Conservation (phyloP, 2,329 filamentous ascomycete species). For the Orbilia ellipsospora region DNA sequence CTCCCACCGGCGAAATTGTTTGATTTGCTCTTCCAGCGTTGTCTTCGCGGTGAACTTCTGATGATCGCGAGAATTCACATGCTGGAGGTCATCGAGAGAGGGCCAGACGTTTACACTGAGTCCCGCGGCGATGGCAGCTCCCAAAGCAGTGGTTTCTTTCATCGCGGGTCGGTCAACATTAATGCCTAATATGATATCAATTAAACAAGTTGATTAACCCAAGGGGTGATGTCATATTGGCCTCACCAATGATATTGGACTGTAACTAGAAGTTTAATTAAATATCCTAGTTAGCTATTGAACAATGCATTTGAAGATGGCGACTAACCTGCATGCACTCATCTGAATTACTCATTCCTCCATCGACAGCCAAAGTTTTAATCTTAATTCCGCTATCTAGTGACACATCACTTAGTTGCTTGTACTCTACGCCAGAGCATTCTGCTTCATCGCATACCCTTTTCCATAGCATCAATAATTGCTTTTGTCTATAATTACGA, state of each 20-base stretch:
- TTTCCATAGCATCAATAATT: slow-evolving; percentile 90
- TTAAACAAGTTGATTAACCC: background rate
- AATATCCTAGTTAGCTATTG: slow-evolving; percentile 53
- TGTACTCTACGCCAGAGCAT: background rate
- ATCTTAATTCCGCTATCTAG: slow-evolving; percentile 79
- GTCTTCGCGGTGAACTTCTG: slow-evolving; percentile 30
- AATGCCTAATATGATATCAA: slow-evolving; percentile 66
- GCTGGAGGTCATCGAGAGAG: slow-evolving; percentile 19
- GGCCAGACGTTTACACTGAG: slow-evolving; percentile 63
- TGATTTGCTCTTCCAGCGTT: slow-evolving; percentile 5
- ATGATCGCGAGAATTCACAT: slow-evolving; percentile 41
- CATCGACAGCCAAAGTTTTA: slow-evolving; percentile 81
- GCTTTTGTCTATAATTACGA: slow-evolving; percentile 75
- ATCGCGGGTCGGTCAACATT: slow-evolving; percentile 85
- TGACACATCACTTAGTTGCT: background rate
- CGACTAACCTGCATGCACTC: slow-evolving; percentile 79
- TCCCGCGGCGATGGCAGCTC: slow-evolving; percentile 89
- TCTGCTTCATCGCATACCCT: slow-evolving; percentile 59
- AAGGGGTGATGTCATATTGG: background rate
- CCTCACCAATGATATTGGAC: slow-evolving; percentile 76
- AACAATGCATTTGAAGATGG: slow-evolving; percentile 51
- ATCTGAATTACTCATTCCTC: slow-evolving; percentile 88
- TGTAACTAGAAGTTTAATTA: slow-evolving; percentile 71
- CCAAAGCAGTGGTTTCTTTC: slow-evolving; percentile 89
- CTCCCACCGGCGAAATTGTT: slow-evolving; percentile 42